These are phyloP conservation scores for Polymyxa betae DNA, from an alignment of 208 protist species.

Conservation along the genomic window DNA sequence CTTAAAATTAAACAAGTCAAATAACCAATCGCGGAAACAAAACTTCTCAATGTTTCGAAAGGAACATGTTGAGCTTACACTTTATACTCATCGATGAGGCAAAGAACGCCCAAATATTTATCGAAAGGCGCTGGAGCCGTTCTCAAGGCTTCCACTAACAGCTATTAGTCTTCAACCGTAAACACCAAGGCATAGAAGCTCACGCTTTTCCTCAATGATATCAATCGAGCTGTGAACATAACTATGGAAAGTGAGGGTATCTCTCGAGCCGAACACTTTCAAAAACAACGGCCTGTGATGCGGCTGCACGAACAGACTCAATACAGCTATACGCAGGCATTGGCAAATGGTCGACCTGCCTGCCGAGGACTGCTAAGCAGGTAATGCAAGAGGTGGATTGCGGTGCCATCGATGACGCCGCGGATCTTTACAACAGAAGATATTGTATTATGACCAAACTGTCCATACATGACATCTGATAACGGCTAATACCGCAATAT, in stretches of 20 bases:
- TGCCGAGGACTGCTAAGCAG: not conserved
- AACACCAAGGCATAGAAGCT: not conserved
- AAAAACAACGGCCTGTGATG: conserved; percentile 25
- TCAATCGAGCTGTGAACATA: conserved; percentile 7
- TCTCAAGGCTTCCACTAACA: not conserved
- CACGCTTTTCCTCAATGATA: conserved; percentile 54
- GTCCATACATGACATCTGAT: no score
- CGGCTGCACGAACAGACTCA: not conserved
- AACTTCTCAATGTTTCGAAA: no score
- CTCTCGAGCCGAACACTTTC: not conserved
- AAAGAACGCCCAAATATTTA: conserved; percentile 31
- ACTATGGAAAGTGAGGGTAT: not conserved
- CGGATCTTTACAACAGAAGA: no score
- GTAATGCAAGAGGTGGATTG: not conserved
- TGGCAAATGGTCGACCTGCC: not conserved
- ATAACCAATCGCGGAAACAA: no score
- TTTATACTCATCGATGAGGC: conserved; percentile 52
- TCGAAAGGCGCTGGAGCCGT: not conserved
- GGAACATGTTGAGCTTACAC: no score
- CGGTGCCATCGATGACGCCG: no score
- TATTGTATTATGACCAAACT: no score
- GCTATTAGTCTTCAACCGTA: not conserved
- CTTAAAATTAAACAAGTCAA: not conserved
- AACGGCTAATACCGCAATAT: no score
- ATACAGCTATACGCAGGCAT: not conserved